phyloP scores from a whole-genome alignment of 139 green algal species.

The Zygnema cylindricum region DNA sequence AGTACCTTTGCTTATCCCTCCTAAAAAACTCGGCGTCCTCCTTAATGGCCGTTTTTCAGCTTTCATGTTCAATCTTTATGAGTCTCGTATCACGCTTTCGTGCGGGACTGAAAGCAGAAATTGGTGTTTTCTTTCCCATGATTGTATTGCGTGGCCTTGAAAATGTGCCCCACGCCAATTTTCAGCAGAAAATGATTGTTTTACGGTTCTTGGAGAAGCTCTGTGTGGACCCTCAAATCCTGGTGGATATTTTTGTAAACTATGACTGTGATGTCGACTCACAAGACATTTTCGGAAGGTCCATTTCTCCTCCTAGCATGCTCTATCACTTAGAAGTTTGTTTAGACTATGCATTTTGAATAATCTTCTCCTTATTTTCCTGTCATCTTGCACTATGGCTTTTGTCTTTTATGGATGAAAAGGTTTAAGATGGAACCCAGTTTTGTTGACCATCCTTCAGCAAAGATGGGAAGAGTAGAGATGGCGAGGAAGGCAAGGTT shows the following conservation, averaged over 20 bases:
- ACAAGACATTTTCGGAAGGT: slow-evolving; percentile 90
- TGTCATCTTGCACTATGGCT: no score
- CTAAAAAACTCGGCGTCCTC: slow-evolving; percentile 88
- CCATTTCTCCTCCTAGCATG: not conserved
- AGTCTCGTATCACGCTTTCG: slow-evolving; percentile 85
- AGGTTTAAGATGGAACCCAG: no score
- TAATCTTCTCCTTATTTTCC: no score
- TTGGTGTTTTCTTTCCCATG: slow-evolving; percentile 98
- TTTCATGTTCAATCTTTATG: slow-evolving; percentile 90
- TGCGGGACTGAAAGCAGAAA: slow-evolving; percentile 80
- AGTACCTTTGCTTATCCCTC: slow-evolving; percentile 94
- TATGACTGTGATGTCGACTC: slow-evolving; percentile 94
- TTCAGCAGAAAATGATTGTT: slow-evolving; percentile 66
- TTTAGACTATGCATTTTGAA: no score
- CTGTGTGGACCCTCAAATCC: slow-evolving; percentile 86
- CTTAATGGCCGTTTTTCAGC: slow-evolving; percentile 69
- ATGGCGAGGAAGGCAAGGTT: no score
- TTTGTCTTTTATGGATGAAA: no score
- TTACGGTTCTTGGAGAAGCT: slow-evolving; percentile 74
- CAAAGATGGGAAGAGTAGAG: no score
- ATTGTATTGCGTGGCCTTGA: slow-evolving; percentile 91
- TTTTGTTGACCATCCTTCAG: no score
- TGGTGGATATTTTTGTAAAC: slow-evolving; percentile 97
- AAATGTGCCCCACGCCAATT: slow-evolving; percentile 53
- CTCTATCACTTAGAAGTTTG: no score